These are phyloP conservation scores for Aotearoamyces nothofagi DNA, from an alignment of 2,329 filamentous ascomycete species.

Conservation along the genomic window DNA sequence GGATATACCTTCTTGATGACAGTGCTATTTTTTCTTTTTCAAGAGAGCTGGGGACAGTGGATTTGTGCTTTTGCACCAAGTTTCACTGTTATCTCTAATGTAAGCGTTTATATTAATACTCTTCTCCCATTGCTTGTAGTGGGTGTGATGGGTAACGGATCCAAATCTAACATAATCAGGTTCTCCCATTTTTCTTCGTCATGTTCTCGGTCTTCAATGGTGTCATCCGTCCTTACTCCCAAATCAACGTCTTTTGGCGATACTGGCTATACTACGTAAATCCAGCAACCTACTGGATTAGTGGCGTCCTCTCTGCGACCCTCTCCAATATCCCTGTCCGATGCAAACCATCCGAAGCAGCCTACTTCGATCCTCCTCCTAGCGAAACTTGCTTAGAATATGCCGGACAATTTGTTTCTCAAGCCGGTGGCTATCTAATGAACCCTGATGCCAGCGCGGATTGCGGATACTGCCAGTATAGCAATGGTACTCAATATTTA, in stretches of 20 bases:
- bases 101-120: too few relatives aligned
- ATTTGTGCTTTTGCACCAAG: conserved; percentile 73
- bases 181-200: conserved; percentile 18
- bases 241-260: conserved; percentile 19
- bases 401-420: conserved; percentile 39
- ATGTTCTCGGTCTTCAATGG: conserved; percentile 66
- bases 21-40: conserved; percentile 71
- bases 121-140: conserved; percentile 10
- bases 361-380: conserved; percentile 47
- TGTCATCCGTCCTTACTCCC: conserved; percentile 56
- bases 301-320: conserved; percentile 50
- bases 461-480: conserved; percentile 59
- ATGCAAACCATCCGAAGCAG: conserved; percentile 37
- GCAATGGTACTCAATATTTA: conserved; percentile 47
- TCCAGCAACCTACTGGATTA: conserved; percentile 57
- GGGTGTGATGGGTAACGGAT: too few relatives aligned
- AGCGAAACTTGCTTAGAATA: conserved; percentile 51
- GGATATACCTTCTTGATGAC: conserved; percentile 67
- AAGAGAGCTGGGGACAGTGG: conserved; percentile 67
- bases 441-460: conserved; percentile 39
- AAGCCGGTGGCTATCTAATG: conserved; percentile 43
- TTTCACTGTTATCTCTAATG: conserved; percentile 64
- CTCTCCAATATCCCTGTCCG: conserved; percentile 33
- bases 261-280: conserved; percentile 31
- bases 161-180: too few relatives aligned